Percentiles rank a stretch among this genome's conserved stretches.
Conservation (phyloP, 1,284 basidiomycete genomes). For the Microbotryum silenes-acaulis region DNA sequence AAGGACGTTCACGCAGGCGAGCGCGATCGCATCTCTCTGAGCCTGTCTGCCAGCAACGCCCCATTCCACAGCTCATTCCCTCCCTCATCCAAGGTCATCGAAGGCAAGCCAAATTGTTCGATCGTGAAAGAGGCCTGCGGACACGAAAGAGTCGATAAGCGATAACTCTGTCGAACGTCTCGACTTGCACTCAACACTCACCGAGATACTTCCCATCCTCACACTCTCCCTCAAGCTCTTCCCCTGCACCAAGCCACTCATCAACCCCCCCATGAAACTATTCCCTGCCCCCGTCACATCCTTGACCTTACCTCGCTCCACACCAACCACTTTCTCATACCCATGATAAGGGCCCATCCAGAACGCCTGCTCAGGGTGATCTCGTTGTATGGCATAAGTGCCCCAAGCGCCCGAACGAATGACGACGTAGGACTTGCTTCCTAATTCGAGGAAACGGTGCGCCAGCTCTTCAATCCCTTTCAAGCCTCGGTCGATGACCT, state of each 20-base stretch:
- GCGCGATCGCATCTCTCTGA: slow-evolving; percentile 13
- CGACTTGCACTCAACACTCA: no score
- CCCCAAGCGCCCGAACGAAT: slow-evolving; percentile 71
- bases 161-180: no score
- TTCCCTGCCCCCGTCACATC: slow-evolving; percentile 89
- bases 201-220: slow-evolving; percentile 64
- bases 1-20: not conserved
- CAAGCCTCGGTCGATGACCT: slow-evolving; percentile 8
- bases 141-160: no score
- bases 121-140: slow-evolving; percentile 60
- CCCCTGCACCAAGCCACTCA: slow-evolving; percentile 28
- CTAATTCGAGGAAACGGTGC: slow-evolving; percentile 35
- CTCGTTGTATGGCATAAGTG: slow-evolving; percentile 53
- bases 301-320: slow-evolving; percentile 51
- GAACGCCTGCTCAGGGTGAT: slow-evolving; percentile 42
- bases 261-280: slow-evolving; percentile 53
- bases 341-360: slow-evolving; percentile 78
- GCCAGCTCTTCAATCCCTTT: slow-evolving; percentile 29
- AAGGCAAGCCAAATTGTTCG: slow-evolving; percentile 52
- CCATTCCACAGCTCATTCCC: slow-evolving; percentile 29
- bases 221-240: slow-evolving; percentile 8
- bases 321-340: slow-evolving; percentile 26
- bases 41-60: slow-evolving; percentile 9
- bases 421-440: slow-evolving; percentile 49
- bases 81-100: not conserved